Base-by-base conservation (phyloP, 352 stramenopile genomes). In the Phytophthora pseudosyringae region DNA sequence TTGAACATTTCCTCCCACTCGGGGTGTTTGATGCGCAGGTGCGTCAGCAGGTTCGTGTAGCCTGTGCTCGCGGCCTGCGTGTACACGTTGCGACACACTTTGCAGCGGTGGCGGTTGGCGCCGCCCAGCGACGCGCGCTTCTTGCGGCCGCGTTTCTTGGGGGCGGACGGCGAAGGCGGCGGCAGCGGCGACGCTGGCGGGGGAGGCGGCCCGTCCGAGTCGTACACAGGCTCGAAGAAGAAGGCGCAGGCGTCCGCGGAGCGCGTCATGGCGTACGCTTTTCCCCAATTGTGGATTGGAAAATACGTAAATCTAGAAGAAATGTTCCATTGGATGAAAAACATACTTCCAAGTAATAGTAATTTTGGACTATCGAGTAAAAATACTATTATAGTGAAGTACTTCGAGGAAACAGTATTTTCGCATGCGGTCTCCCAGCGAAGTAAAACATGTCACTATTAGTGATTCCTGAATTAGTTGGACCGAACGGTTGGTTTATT, bases 41-140 rank as follows among this genome's bases (percentile, higher is more conserved):
- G 72, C 12, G 72, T 77, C 47, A 80, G 55, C 5, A 80, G 57
- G 36, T 80, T 80, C 5, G 72, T 77, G 44, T 80, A 80, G 25
- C 72, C 72, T 3, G 72, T 77, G 31, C 58, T 73, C 9, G 55
- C 48, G 10, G 64, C 71, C 38, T 80, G 68, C 1, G 64, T 67
- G 41, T 80, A 80, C 10, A 65, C 38, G 16, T 80, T 69, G 9
- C 45, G n/a, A 49, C 72, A 80, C 47, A 75, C 15, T 29, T 70
- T 70, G 50, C 72, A 80, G 25, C 60, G 57, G 35, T 80, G 72
- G 32, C 69, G 72, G 40, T 71, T 76, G 39, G 67, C 45, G n/a
- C 43, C 51, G 10, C 64, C 54, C 13, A 66, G 29, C 5, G 52
- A 46, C 40, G 16, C n/a, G 21, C 47, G 28, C 16, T 66, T 73